Base-by-base conservation (phyloP, 31 red algal species). In the Bonnemaisonia californica region DNA sequence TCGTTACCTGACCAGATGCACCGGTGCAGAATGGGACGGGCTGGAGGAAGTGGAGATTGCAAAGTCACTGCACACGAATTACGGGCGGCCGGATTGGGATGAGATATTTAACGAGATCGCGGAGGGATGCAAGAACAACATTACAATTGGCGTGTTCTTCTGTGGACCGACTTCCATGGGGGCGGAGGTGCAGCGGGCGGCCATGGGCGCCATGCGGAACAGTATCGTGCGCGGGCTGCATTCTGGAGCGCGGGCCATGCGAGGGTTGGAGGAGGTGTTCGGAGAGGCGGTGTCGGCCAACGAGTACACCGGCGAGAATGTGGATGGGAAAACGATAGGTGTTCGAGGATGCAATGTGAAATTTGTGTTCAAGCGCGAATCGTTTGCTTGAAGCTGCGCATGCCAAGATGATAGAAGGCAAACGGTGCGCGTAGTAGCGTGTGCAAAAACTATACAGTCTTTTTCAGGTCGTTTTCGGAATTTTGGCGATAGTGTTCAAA, bases 131-230 rank as follows among this genome's bases (percentile, higher is more conserved):
- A 42, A 35, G 0, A 89, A 81, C 64, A 89, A 89, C 23, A 84
- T 63, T 19, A 76, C 81, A 24, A 55, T 92, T 36, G 94, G 94
- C 0, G 94, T 97, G 57, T 97, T 97, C 80, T 92, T 92, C 73
- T 97, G 94, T 62, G 94, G 94, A 2, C 85, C 94, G 59, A 57
- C 67, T 21, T 42, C 77, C 33, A 89, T 97, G 85, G 94, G 70
- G 34, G 66, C 77, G 45, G 74, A 79, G 2, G 94, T 97, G 37
- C 84, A 89, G 57, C 30, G 68, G 32, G 84, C 92, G n/a, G 86
- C 69, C 29, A 87, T 88, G 83, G 42, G 67, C 13, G 91, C 91
- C 0, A 94, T 94, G 91, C 80, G 91, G 2, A 88, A 84, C 56
- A 88, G 84, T 58, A 94, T 94, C 73, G 84, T 94, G 4, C 42